Base-by-base conservation (phyloP, 306 rosid genomes). In the Arachis stenosperma region DNA sequence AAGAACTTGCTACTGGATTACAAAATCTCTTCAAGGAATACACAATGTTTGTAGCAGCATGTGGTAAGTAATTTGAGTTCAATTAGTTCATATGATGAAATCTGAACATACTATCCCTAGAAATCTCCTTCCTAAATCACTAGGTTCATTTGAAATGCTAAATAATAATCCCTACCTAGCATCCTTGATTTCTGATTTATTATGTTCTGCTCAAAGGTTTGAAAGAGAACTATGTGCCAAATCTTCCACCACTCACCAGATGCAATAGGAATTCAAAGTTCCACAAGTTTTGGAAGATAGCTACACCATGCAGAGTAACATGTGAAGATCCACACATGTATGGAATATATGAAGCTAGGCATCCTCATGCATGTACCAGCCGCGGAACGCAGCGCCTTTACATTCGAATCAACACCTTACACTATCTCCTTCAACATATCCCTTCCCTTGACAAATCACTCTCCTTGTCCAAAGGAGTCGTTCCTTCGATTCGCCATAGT, bases 321-420 rank as follows among this genome's bases (percentile, higher is more conserved):
- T 67, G 83, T 4, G 96, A 88, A 71, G 94, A 84, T n/a, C 75
- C 76, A 33, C 78, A 83, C 68, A 85, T 80, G 30, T 58, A 72
- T 52, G 86, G 80, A 62, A 4, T 76, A 43, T 70, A 55, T 43
- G 97, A 86, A 33, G 79, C 85, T 6, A 76, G 82, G n/a, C 88
- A 84, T 67, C 86, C 92, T 10, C 87, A 89, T 3, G 89, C 93
- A 0, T 88, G 89, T 27, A 94, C 98, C 1, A 94, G 97, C 80
- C 81, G 97, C 6, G 98, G 96, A 62, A 91, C 97, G 0, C 98
- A 94, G 15, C 98, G 98, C 74, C 94, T 94, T 9, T 94, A 91
- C 82, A 88, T 94, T 66, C 96, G 98, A n/a, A 91, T 91, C 82
- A 94, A 94, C 86, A 84, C 96, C 43, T 70, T 94, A 59, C 88